phyloP scores from a whole-genome alignment of 495 filamentous ascomycete genomes.

The Penicillium paradoxum region DNA sequence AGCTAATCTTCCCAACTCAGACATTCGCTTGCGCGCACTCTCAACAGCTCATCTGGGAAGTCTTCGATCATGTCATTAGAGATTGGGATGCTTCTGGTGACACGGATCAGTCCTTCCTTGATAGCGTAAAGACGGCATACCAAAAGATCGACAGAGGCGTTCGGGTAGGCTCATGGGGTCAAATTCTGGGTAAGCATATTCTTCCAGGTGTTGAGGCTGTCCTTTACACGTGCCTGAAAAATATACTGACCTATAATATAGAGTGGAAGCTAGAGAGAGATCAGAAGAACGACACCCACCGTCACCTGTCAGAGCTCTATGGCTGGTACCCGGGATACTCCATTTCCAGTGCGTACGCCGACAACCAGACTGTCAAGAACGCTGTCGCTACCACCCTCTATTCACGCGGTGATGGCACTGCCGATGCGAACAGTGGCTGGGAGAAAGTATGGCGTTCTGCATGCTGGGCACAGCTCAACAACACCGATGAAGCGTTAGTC shows the following conservation, averaged over 20 bases:
- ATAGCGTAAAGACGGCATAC: conserved; percentile 23
- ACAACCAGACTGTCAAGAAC: conserved; percentile 3
- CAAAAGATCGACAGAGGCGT: conserved; percentile 40
- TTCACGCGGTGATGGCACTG: conserved; percentile 34
- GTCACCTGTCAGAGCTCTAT: conserved; percentile 48
- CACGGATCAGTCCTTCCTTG: conserved; percentile 22
- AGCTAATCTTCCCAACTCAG: neutral
- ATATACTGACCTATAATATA: neutral
- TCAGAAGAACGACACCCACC: conserved; percentile 40
- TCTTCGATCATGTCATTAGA: conserved; percentile 38
- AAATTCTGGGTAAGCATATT: conserved; percentile 29
- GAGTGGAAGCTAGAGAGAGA: conserved; percentile 50
- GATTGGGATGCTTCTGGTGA: conserved; percentile 15
- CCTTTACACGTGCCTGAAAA: neutral
- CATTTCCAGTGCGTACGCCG: conserved; percentile 6
- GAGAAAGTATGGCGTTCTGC: conserved; percentile 52
- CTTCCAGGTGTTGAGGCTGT: neutral
- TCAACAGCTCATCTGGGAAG: conserved; percentile 45
- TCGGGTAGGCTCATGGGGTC: conserved; percentile 43
- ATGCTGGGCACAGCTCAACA: conserved; percentile 48
- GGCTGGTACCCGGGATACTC: conserved; percentile 52
- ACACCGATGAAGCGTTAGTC: conserved; percentile 33
- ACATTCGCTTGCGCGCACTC: conserved; percentile 49
- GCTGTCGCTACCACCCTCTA: conserved; percentile 40
- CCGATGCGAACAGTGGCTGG: conserved; percentile 50